These are phyloP conservation scores for Rhipidocladum racemiflorum DNA, from an alignment of 176 grass and related monocot genomes.

Conservation along the genomic window DNA sequence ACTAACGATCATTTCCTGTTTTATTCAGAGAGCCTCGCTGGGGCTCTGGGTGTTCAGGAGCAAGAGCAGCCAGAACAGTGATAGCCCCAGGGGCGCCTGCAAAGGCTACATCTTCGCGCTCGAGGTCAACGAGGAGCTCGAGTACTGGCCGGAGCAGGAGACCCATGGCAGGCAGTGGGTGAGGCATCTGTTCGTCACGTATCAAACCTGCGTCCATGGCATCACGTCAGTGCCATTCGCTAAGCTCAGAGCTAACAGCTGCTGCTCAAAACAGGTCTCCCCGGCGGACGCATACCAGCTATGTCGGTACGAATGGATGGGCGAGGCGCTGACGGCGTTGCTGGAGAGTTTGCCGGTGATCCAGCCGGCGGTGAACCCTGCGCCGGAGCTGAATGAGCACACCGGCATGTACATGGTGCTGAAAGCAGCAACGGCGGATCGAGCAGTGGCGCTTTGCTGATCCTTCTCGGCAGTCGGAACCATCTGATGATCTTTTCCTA, in stretches of 20 bases:
- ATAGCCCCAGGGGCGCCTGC: conserved; percentile 64
- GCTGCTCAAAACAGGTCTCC: conserved; percentile 38
- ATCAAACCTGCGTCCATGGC: background rate
- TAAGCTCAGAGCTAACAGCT: background rate
- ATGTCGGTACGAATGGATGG: conserved; percentile 95
- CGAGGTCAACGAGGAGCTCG: conserved; percentile 74
- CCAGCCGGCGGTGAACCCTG: background rate
- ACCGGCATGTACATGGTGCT: conserved; percentile 43
- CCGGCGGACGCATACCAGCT: conserved; percentile 53
- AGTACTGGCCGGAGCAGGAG: conserved; percentile 70
- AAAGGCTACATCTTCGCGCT: conserved; percentile 87
- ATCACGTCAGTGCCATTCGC: background rate
- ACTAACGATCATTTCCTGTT: background rate
- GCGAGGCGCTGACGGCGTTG: conserved; percentile 69
- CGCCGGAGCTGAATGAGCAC: conserved; percentile 7
- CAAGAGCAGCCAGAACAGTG: conserved; percentile 69
- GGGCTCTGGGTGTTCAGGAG: conserved; percentile 83
- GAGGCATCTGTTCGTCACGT: background rate
- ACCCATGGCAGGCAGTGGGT: conserved; percentile 69
- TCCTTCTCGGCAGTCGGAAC: background rate
- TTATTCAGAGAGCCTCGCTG: conserved; percentile 48
- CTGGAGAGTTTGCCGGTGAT: conserved; percentile 12
- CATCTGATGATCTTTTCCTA: background rate
- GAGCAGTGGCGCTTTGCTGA: conserved; percentile 64
- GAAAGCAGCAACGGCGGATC: conserved; percentile 37